phyloP scores from a whole-genome alignment of 768 basidiomycete species.

The Russula brevipes region DNA sequence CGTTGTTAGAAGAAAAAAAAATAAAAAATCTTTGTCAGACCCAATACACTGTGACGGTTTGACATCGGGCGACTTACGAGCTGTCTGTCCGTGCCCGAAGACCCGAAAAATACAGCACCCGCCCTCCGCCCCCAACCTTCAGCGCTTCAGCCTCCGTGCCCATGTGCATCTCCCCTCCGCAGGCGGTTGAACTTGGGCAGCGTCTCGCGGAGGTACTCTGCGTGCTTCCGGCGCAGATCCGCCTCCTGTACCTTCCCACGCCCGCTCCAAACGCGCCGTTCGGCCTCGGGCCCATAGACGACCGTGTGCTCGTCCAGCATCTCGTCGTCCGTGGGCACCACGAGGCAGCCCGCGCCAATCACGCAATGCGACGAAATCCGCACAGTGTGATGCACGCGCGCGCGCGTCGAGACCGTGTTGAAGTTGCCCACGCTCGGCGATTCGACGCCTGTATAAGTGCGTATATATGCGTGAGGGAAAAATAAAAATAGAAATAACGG shows the following conservation, averaged over 20 bases:
- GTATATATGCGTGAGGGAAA: background rate
- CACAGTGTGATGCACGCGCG: slow-evolving; percentile 79
- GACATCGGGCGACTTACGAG: too few species aligned
- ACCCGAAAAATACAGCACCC: too few species aligned
- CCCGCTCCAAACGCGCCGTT: slow-evolving; percentile 80
- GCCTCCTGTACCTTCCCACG: slow-evolving; percentile 77
- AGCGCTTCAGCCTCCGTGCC: slow-evolving; percentile 2
- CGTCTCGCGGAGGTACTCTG: slow-evolving; percentile 90
- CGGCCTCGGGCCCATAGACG: slow-evolving; percentile 70
- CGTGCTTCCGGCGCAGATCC: slow-evolving; percentile 80
- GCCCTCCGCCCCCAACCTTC: too few species aligned
- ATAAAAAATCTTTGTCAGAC: background rate
- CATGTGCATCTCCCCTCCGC: slow-evolving; percentile 26
- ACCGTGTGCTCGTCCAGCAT: slow-evolving; percentile 77
- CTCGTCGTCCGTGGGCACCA: slow-evolving; percentile 77
- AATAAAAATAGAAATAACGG: background rate
- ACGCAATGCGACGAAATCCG: slow-evolving; percentile 75
- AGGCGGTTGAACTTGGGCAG: slow-evolving; percentile 82
- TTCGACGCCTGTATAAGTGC: slow-evolving; percentile 62
- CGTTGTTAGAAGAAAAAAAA: background rate
- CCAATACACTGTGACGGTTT: background rate
- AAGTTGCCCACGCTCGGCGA: slow-evolving; percentile 74
- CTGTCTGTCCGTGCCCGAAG: too few species aligned
- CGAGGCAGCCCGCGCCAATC: slow-evolving; percentile 73
- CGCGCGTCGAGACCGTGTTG: slow-evolving; percentile 83